These are phyloP conservation scores for Entamoeba invadens DNA, from an alignment of 208 protist genomes.

Conservation along the genomic window DNA sequence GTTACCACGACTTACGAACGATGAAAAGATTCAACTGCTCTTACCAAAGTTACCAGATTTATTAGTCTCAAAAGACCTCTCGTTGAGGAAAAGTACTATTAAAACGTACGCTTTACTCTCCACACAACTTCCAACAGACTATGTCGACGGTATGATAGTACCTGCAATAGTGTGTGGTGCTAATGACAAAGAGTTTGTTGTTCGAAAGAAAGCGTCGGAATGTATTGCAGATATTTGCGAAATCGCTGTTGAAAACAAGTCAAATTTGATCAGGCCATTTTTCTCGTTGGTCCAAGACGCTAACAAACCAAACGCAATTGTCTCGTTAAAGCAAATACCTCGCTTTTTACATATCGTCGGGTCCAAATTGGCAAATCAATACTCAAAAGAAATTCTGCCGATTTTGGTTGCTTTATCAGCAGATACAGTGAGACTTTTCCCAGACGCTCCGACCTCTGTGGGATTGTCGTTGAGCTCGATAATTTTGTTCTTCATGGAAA, in stretches of 20 bases:
- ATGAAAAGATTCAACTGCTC: not conserved
- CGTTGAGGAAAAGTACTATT: not conserved
- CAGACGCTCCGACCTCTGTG: not conserved
- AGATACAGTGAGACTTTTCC: not conserved
- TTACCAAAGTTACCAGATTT: not conserved
- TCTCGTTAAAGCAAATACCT: not conserved
- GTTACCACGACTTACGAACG: not conserved
- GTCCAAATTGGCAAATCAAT: not conserved
- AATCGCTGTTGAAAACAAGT: not conserved
- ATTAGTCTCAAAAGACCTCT: not conserved
- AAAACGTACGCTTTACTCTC: not conserved
- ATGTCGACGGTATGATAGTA: not conserved
- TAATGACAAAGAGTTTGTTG: not conserved
- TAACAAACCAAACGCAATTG: not conserved
- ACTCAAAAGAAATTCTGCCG: not conserved
- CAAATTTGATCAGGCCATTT: not conserved
- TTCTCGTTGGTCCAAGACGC: not conserved
- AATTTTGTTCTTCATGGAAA: not conserved
- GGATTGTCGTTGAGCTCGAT: not conserved
- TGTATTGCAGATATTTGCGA: not conserved
- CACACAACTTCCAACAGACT: not conserved
- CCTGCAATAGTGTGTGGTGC: not conserved
- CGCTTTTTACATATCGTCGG: not conserved
- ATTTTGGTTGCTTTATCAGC: not conserved
- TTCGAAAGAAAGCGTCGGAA: not conserved